phyloP scores from a whole-genome alignment of 1,139 yeast species.

The Kluyveromyces marxianus region DNA sequence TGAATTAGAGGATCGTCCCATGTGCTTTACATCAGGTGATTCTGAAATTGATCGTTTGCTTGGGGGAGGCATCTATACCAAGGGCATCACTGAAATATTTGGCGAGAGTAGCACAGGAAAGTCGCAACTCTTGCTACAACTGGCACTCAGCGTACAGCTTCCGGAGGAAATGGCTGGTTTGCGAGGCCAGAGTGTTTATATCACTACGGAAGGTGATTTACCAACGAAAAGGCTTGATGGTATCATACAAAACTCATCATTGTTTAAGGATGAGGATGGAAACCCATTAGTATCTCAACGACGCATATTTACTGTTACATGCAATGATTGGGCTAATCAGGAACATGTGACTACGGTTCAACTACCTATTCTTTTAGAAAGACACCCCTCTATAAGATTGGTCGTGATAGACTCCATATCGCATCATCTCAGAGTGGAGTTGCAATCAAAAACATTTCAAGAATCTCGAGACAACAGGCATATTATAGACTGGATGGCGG shows the following conservation, averaged over 20 bases:
- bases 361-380: slow-evolving; percentile 48
- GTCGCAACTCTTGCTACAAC: slow-evolving; percentile 64
- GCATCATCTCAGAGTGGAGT: slow-evolving; percentile 70
- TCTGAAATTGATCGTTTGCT: slow-evolving; percentile 45
- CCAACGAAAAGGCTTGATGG: slow-evolving; percentile 54
- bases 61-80: slow-evolving; percentile 62
- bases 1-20: not conserved
- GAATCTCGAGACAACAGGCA: slow-evolving; percentile 35
- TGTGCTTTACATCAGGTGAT: slow-evolving; percentile 53
- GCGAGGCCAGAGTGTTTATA: slow-evolving; percentile 45
- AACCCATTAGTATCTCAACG: slow-evolving; percentile 34
- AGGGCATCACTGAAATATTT: slow-evolving; percentile 67
- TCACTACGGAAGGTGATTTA: slow-evolving; percentile 69
- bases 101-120: slow-evolving; percentile 87
- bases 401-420: slow-evolving; percentile 79
- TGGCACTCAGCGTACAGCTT: slow-evolving; percentile 51
- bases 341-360: slow-evolving; percentile 70
- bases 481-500: slow-evolving; percentile 41
- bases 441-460: slow-evolving; percentile 34
- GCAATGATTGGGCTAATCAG: slow-evolving; percentile 63
- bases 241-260: slow-evolving; percentile 29
- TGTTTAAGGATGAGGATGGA: slow-evolving; percentile 20
- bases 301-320: slow-evolving; percentile 53
- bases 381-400: slow-evolving; percentile 40
- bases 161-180: slow-evolving; percentile 41